These are phyloP conservation scores for Pyrenophora seminiperda DNA, from an alignment of 2,329 filamentous ascomycete species.

Conservation along the genomic window DNA sequence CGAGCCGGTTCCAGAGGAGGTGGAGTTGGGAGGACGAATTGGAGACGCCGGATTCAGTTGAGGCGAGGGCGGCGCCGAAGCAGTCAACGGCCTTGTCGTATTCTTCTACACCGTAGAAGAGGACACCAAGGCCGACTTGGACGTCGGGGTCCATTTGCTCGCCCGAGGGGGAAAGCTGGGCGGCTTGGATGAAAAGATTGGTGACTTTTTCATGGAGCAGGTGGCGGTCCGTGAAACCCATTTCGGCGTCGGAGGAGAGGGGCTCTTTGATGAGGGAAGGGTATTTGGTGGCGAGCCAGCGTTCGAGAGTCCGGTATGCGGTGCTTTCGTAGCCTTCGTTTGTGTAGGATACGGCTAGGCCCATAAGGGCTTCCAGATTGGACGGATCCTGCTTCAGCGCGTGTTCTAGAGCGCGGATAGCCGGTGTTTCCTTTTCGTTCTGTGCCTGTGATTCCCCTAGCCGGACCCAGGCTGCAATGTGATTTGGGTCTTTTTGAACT, in stretches of 20 bases:
- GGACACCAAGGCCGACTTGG: constrained; percentile 92
- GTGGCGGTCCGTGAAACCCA: constrained; percentile 93
- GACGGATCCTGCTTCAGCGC: constrained; percentile 85
- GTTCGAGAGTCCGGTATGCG: constrained; percentile 92
- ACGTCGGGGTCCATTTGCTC: constrained; percentile 98
- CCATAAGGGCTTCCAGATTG: constrained; percentile 91
- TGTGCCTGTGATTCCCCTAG: constrained; percentile 92
- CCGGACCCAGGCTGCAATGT: constrained; percentile 92
- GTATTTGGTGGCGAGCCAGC: constrained; percentile 96
- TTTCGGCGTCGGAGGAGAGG: constrained; percentile 75
- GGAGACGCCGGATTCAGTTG: constrained; percentile 78
- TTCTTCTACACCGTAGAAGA: constrained; percentile 97
- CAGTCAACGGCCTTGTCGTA: constrained; percentile 99
- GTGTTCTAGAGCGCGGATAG: constrained; percentile 90
- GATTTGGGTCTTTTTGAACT: constrained; percentile 83
- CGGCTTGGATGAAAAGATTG: constrained; percentile 86
- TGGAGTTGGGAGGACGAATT: constrained; percentile 89
- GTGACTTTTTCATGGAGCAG: constrained; percentile 89
- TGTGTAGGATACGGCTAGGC: constrained; percentile 92
- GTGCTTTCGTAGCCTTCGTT: constrained; percentile 99
- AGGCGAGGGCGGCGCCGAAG: constrained; percentile 88
- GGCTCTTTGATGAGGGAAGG: constrained; percentile 76
- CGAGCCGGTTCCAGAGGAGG: constrained; percentile 95
- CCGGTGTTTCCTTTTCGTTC: constrained; percentile 97
- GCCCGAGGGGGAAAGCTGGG: constrained; percentile 87